These are phyloP conservation scores for Erythrophleum ivorense DNA, from an alignment of 331 rosid genomes.

Conservation along the genomic window DNA sequence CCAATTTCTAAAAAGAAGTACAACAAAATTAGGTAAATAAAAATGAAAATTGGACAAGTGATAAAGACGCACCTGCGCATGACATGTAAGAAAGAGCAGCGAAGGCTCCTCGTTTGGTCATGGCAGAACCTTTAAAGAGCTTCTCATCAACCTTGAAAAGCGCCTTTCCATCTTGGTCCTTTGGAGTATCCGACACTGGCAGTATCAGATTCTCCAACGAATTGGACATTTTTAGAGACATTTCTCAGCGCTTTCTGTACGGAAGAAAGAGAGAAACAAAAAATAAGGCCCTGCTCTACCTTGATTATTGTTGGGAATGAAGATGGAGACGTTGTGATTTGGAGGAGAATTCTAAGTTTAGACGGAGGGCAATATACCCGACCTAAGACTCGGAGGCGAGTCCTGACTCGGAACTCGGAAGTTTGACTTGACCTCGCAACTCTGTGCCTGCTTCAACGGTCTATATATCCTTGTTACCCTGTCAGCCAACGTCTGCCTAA, in stretches of 20 bases:
- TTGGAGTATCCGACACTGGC: constrained; percentile 76
- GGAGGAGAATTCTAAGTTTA: neutral
- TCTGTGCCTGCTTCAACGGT: neutral
- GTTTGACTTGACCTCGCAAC: constrained; percentile 4
- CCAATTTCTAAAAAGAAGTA: neutral
- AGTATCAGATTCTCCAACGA: constrained; percentile 60
- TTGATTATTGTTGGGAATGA: neutral
- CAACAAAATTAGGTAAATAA: neutral
- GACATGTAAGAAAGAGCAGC: constrained; percentile 87
- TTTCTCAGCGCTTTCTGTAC: constrained; percentile 10
- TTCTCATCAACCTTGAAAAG: constrained; percentile 53
- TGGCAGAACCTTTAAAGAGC: constrained; percentile 67
- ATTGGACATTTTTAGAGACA: constrained; percentile 57
- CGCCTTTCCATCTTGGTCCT: constrained; percentile 57
- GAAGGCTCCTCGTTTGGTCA: constrained; percentile 68
- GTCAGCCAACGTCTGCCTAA: too few relatives aligned
- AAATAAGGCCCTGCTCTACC: neutral
- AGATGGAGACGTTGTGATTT: neutral
- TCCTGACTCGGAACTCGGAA: constrained; percentile 6
- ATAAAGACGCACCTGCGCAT: constrained; percentile 62
- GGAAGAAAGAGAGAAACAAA: neutral
- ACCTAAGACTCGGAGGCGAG: neutral
- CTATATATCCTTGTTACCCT: neutral
- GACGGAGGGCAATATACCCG: neutral
- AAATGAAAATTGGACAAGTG: neutral